Percentiles rank a stretch among this genome's conserved stretches.
Evolutionary conservation across 306 rosid species (phyloP).

Genomic region (Trifolium dubium): DNA sequence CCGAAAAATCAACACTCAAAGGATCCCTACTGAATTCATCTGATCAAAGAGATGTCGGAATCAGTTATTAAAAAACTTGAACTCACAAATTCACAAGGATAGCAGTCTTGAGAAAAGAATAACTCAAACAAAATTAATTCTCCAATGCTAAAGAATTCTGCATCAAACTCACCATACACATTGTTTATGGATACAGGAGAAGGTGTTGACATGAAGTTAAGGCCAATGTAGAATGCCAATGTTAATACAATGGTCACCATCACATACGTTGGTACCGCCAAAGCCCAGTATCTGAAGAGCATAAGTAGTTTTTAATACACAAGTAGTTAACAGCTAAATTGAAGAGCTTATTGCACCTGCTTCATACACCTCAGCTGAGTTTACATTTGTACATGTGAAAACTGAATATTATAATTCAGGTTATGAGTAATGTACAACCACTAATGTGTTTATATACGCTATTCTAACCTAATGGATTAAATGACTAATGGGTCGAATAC

Average conservation of each 20-base stretch:
- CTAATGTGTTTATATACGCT: too few relatives aligned
- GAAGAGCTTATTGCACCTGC: conserved; percentile 24
- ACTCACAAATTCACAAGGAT: conserved; percentile 4
- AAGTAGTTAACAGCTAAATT: conserved; percentile 22
- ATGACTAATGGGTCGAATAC: too few relatives aligned
- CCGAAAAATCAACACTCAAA: conserved; percentile 36
- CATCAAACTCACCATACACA: conserved; percentile 64
- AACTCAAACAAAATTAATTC: conserved; percentile 26
- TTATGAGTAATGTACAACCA: too few relatives aligned
- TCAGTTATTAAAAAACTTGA: conserved; percentile 23
- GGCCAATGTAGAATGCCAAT: conserved; percentile 77
- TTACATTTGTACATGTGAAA: not conserved
- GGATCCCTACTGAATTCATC: conserved; percentile 90
- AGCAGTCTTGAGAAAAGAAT: not conserved
- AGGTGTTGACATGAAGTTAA: conserved; percentile 88
- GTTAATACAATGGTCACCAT: conserved; percentile 69
- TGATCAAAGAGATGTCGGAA: conserved; percentile 42
- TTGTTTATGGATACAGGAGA: conserved; percentile 67
- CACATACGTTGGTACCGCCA: conserved; percentile 78
- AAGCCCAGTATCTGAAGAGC: conserved; percentile 83
- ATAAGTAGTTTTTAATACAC: conserved; percentile 24
- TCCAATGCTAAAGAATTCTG: conserved; percentile 12
- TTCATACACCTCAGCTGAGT: conserved; percentile 32
- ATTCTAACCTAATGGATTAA: too few relatives aligned
- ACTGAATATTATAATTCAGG: too few relatives aligned